These are phyloP conservation scores for Cytospora paraplurivora DNA, from an alignment of 2,329 filamentous ascomycete genomes.

Conservation along the genomic window DNA sequence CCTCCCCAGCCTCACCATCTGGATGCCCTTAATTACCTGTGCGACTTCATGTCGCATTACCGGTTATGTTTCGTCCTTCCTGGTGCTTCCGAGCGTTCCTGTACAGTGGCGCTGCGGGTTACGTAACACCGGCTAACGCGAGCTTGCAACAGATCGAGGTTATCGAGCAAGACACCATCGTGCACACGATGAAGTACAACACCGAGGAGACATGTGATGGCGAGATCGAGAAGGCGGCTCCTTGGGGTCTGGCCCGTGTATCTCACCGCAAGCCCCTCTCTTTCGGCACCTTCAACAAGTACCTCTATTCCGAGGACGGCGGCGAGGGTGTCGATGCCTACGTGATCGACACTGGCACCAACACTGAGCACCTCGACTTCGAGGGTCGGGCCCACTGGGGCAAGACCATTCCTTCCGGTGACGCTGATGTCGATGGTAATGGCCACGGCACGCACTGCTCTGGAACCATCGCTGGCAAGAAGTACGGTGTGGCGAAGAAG, in stretches of 20 bases:
- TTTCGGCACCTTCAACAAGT: constrained; percentile 97
- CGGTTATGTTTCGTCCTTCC: not conserved
- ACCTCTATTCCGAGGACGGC: constrained; percentile 85
- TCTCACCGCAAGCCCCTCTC: constrained; percentile 86
- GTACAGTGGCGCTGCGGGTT: constrained; percentile 11
- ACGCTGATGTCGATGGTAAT: constrained; percentile 91
- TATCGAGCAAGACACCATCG: constrained; percentile 91
- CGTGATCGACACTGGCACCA: constrained; percentile 97
- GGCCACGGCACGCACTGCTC: constrained; percentile 99
- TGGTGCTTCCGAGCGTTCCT: not conserved
- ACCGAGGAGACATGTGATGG: constrained; percentile 48
- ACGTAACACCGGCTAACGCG: constrained; percentile 6
- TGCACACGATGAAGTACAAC: constrained; percentile 71
- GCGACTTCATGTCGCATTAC: not conserved
- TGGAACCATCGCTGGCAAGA: constrained; percentile 95
- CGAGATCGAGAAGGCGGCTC: constrained; percentile 84
- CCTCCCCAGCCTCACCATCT: not conserved
- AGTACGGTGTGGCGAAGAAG: constrained; percentile 99
- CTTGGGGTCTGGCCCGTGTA: constrained; percentile 98
- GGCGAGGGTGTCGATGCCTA: constrained; percentile 99
- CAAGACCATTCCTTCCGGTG: constrained; percentile 86
- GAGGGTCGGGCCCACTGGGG: constrained; percentile 95
- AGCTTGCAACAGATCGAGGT: constrained; percentile 78
- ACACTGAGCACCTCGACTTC: constrained; percentile 92
- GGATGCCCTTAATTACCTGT: too few species aligned